Evolutionary conservation across 2,329 filamentous ascomycete genomes (phyloP).

Genomic region (Mycocentrospora acerina): DNA sequence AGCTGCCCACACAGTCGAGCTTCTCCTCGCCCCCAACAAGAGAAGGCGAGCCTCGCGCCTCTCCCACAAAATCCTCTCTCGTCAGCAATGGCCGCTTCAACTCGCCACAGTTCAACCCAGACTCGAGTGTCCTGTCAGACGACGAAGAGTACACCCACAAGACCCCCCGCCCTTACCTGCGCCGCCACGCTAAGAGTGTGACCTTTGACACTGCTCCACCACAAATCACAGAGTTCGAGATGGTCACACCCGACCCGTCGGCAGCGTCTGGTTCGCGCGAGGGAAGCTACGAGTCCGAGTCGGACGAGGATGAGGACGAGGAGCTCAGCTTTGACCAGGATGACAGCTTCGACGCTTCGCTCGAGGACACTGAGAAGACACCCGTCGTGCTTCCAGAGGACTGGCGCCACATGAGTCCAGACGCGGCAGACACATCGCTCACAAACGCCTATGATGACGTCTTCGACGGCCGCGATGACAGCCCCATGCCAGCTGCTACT

Average conservation of each 20-base stretch:
- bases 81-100: constrained; percentile 63
- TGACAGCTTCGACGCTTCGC: constrained; percentile 92
- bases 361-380: constrained; percentile 96
- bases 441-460: constrained; percentile 63
- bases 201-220: constrained; percentile 94
- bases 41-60: constrained; percentile 53
- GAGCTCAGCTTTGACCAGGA: constrained; percentile 68
- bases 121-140: constrained; percentile 39
- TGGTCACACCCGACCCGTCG: constrained; percentile 94
- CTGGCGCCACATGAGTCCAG: constrained; percentile 79
- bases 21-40: constrained; percentile 31
- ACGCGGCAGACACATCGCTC: constrained; percentile 57
- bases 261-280: constrained; percentile 86
- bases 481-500: constrained; percentile 63
- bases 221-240: constrained; percentile 96
- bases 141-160: constrained; percentile 60
- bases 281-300: constrained; percentile 81
- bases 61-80: constrained; percentile 88
- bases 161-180: constrained; percentile 63
- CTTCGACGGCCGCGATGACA: constrained; percentile 64
- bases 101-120: constrained; percentile 43
- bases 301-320: constrained; percentile 66
- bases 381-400: constrained; percentile 97
- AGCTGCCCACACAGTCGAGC: constrained; percentile 60
- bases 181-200: constrained; percentile 91